phyloP scores from a whole-genome alignment of 169 alveolate genomes.

The Plasmodium relictum region DNA sequence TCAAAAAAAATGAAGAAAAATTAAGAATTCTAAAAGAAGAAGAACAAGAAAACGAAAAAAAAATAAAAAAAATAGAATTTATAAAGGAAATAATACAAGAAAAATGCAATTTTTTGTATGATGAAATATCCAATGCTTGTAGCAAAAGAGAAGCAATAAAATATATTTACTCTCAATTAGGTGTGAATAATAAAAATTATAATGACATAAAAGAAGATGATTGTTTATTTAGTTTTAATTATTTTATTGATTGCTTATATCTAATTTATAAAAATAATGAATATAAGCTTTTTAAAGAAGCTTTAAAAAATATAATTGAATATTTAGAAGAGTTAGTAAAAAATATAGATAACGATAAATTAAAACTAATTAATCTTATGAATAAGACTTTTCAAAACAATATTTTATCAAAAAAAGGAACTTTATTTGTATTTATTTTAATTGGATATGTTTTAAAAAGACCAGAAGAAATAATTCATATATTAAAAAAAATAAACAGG shows the following conservation, averaged over 20 bases:
- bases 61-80: constrained; percentile 30
- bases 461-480: constrained; percentile 25
- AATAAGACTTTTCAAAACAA: constrained; percentile 51
- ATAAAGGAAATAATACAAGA: constrained; percentile 24
- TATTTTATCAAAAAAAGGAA: constrained; percentile 66
- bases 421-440: constrained; percentile 45
- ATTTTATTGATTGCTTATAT: constrained; percentile 51
- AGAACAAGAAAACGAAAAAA: constrained; percentile 27
- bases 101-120: constrained; percentile 51
- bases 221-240: not conserved
- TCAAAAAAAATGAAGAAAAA: constrained; percentile 49
- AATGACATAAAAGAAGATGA: not conserved
- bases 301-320: constrained; percentile 43
- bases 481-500: constrained; percentile 52
- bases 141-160: constrained; percentile 26
- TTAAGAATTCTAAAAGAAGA: constrained; percentile 11
- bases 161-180: constrained; percentile 44
- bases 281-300: constrained; percentile 39
- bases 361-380: constrained; percentile 67
- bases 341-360: constrained; percentile 38
- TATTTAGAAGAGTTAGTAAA: constrained; percentile 44
- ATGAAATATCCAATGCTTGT: constrained; percentile 40
- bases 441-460: constrained; percentile 54
- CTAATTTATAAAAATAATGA: constrained; percentile 50
- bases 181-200: not conserved